Evolutionary conservation across 768 basidiomycete genomes (phyloP).

Genomic region (Tulasnella sp.): DNA sequence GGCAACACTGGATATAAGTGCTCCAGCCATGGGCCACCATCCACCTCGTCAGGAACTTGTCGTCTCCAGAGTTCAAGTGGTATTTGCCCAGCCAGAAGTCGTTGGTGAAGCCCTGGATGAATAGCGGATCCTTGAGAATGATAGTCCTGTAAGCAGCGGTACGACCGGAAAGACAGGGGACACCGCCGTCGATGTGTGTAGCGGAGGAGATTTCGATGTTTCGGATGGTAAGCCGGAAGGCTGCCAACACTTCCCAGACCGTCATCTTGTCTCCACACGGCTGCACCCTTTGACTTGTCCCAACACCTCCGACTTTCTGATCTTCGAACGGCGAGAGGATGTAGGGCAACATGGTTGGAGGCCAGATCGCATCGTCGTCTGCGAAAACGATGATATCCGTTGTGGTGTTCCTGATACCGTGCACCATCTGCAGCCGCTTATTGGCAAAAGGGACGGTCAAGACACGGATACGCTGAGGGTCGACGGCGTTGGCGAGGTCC

Average conservation of each 20-base stretch:
- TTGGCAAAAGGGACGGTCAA: constrained; percentile 88
- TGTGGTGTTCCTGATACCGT: constrained; percentile 81
- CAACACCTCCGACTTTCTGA: constrained; percentile 85
- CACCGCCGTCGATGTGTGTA: constrained; percentile 86
- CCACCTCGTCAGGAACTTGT: constrained; percentile 92
- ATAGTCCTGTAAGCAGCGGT: constrained; percentile 91
- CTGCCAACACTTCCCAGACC: constrained; percentile 91
- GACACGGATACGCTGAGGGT: constrained; percentile 73
- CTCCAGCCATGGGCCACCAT: constrained; percentile 94
- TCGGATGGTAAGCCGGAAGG: constrained; percentile 83
- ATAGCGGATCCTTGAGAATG: constrained; percentile 90
- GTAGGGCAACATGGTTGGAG: constrained; percentile 78
- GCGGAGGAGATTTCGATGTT: constrained; percentile 87
- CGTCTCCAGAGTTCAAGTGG: constrained; percentile 88
- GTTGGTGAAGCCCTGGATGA: constrained; percentile 85
- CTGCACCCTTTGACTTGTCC: constrained; percentile 83
- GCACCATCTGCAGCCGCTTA: constrained; percentile 88
- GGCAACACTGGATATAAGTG: constrained; percentile 85
- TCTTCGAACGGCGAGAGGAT: constrained; percentile 90
- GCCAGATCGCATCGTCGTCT: constrained; percentile 95
- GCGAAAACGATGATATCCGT: constrained; percentile 93
- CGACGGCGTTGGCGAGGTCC: constrained; percentile 78
- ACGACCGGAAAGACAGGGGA: constrained; percentile 84
- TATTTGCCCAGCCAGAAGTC: constrained; percentile 92
- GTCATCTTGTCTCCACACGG: constrained; percentile 70